Percentiles rank a stretch among this genome's conserved stretches.
phyloP scores from a whole-genome alignment of 208 protist species.

The Herpetomonas muscarum region DNA sequence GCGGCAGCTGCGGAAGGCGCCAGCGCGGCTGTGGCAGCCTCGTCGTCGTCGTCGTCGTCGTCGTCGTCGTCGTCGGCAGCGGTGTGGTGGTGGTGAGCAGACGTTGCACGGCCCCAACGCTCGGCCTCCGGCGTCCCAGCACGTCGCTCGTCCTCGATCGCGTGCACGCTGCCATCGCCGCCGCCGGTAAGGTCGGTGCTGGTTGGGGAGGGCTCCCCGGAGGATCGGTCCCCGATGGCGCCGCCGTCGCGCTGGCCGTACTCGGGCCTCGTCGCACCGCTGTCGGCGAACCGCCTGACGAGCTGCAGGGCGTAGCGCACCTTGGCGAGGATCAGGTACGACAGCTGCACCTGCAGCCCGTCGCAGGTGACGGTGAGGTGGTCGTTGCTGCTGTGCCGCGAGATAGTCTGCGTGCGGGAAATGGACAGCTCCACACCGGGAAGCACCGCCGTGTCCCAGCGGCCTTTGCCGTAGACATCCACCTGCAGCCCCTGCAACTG shows the following conservation, averaged over 20 bases:
- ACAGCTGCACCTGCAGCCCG: slow-evolving; percentile 51
- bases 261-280: too few species aligned
- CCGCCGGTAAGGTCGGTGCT: too few species aligned
- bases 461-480: slow-evolving; percentile 64
- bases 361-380: slow-evolving; percentile 38
- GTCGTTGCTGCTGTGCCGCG: slow-evolving; percentile 47
- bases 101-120: too few species aligned
- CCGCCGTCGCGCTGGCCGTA: too few species aligned
- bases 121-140: too few species aligned
- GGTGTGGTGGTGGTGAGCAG: too few species aligned
- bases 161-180: too few species aligned
- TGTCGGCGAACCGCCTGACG: slow-evolving; percentile 8
- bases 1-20: neutral
- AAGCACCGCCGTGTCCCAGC: slow-evolving; percentile 60
- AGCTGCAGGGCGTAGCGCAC: slow-evolving; percentile 43
- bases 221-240: neutral
- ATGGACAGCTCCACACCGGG: slow-evolving; percentile 30
- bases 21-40: neutral
- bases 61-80: neutral
- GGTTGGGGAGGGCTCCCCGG: slow-evolving; percentile 1
- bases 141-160: too few species aligned
- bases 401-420: slow-evolving; percentile 33
- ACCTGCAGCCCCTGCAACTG: slow-evolving; percentile 35
- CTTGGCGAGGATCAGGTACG: slow-evolving; percentile 57
- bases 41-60: neutral